Percentiles rank a stretch among this genome's conserved stretches.
phyloP scores from a whole-genome alignment of 306 rosid species.

The Pterocarpus santalinus region DNA sequence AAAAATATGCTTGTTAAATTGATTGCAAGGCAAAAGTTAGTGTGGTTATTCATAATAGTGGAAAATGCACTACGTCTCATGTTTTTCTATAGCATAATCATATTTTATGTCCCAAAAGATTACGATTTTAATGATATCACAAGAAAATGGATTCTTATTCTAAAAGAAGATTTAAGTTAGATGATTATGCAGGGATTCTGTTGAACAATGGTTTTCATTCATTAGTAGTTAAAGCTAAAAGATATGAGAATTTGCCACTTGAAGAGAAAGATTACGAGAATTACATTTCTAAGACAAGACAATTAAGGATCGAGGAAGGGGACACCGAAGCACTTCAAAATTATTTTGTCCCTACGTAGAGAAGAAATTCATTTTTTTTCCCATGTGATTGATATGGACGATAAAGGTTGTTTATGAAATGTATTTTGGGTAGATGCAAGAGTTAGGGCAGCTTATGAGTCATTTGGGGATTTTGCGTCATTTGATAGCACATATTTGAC shows the following conservation, averaged over 20 bases:
- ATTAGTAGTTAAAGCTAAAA: neutral
- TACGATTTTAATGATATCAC: neutral
- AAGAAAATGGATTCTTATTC: neutral
- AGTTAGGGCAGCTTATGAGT: neutral
- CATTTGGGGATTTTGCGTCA: neutral
- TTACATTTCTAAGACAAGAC: neutral
- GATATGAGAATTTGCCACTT: neutral
- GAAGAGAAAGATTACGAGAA: neutral
- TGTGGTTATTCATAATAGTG: neutral
- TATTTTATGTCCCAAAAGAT: neutral
- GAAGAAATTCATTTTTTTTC: neutral
- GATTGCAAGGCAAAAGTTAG: neutral
- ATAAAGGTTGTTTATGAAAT: neutral
- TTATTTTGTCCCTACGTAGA: neutral
- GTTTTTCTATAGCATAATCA: neutral
- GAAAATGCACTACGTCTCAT: neutral
- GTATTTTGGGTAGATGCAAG: neutral
- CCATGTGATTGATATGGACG: neutral
- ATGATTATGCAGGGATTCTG: neutral
- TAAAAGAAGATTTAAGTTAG: neutral
- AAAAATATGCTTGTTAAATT: neutral
- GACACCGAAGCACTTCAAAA: neutral
- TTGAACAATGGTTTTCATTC: constrained; percentile 2
- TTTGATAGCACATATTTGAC: neutral
- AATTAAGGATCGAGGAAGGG: neutral